A percentile compares a stretch with the other conserved stretches of the same genome.
Conservation (phyloP, 164 flowering plant genomes). For the Euptelea pleiosperma region DNA sequence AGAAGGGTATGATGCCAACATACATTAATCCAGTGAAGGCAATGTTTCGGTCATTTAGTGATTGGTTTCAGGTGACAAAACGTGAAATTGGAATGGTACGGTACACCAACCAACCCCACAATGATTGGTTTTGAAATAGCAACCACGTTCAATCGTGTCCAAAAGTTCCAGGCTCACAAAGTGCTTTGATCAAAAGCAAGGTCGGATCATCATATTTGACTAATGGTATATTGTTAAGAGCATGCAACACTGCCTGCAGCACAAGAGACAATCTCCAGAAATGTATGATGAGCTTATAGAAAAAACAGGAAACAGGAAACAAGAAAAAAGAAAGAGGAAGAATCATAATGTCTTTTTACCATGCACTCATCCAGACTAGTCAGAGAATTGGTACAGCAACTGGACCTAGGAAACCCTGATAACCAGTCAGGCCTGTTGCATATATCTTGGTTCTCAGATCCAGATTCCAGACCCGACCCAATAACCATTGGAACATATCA, state of each 20-base stretch:
- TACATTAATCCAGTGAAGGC: not conserved
- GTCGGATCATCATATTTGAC: slow-evolving; percentile 10
- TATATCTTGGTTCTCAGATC: no score
- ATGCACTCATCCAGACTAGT: slow-evolving; percentile 4
- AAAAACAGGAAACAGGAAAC: not conserved
- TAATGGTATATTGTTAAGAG: slow-evolving; percentile 4
- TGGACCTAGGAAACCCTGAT: not conserved
- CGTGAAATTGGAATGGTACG: slow-evolving; percentile 4
- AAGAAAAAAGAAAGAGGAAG: no score
- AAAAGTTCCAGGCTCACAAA: not conserved
- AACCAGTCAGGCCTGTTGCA: no score
- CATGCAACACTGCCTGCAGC: slow-evolving; percentile 16
- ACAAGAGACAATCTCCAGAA: slow-evolving; percentile 9
- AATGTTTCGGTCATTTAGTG: not conserved
- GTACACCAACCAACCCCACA: slow-evolving; percentile 1
- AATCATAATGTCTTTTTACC: slow-evolving; percentile 5
- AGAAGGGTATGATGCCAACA: not conserved
- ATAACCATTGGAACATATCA: no score
- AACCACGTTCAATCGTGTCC: no score
- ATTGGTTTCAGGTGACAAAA: slow-evolving; percentile 6
- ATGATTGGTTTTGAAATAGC: not conserved
- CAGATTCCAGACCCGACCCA: no score
- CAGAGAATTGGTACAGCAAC: slow-evolving; percentile 6
- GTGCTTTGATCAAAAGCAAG: slow-evolving; percentile 7
- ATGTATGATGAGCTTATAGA: not conserved